These are phyloP conservation scores for Hemileccinum rubropunctum DNA, from an alignment of 768 basidiomycete genomes.

Conservation along the genomic window DNA sequence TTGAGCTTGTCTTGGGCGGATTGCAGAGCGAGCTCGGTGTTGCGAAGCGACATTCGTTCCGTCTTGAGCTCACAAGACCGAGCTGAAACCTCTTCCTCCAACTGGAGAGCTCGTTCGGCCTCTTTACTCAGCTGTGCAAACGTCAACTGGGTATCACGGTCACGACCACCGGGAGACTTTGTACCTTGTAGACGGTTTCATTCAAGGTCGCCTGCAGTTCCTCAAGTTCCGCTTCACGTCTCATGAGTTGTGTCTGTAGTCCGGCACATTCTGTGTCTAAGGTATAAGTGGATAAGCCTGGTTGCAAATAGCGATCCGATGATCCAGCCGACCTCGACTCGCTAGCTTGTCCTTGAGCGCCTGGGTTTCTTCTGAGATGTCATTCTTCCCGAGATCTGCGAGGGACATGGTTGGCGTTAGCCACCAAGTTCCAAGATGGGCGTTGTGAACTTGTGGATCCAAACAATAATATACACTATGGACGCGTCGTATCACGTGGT, in stretches of 20 bases:
- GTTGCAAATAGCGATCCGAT: background rate
- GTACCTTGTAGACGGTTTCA: slow-evolving; percentile 39
- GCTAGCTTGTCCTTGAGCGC: slow-evolving; percentile 36
- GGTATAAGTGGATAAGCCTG: slow-evolving; percentile 3
- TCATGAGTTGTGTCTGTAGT: slow-evolving; percentile 32
- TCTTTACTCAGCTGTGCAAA: slow-evolving; percentile 51
- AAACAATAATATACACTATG: slow-evolving; percentile 27
- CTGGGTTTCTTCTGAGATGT: slow-evolving; percentile 38
- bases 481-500: slow-evolving; percentile 34
- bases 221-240: slow-evolving; percentile 36
- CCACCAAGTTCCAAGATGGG: slow-evolving; percentile 12
- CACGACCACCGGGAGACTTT: background rate
- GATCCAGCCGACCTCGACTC: slow-evolving; percentile 32
- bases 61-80: slow-evolving; percentile 56
- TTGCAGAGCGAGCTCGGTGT: slow-evolving; percentile 47
- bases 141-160: slow-evolving; percentile 1
- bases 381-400: slow-evolving; percentile 38
- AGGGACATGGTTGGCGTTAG: slow-evolving; percentile 33
- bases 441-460: slow-evolving; percentile 12
- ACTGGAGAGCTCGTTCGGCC: slow-evolving; percentile 49
- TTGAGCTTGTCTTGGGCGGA: slow-evolving; percentile 51
- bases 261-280: slow-evolving; percentile 38
- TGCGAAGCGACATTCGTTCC: slow-evolving; percentile 51
- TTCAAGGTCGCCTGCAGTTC: slow-evolving; percentile 33
- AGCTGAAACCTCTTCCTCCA: slow-evolving; percentile 50